Evolutionary conservation across 108 stramenopile species (phyloP), one percentile per base, ranked within the genome.

Genomic region (Pseudonitzschia delicatissima): DNA sequence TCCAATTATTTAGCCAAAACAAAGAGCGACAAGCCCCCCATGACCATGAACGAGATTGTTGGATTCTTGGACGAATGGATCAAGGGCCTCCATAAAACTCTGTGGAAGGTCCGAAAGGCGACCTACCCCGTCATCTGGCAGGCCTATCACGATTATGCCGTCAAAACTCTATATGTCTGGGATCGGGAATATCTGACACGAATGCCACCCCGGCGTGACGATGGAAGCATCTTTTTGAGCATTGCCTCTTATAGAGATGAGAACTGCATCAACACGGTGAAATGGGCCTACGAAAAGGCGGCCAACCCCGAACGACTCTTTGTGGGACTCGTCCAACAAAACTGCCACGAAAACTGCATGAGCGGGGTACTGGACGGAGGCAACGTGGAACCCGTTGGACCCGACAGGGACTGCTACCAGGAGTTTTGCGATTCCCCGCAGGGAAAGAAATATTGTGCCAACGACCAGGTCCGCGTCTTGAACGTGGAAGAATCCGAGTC

Each of bases 221-320:
- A 94, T 65, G 88, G 77, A 3, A 77, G 71, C 55, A 82, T 96
- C 27, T 98, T 93, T 73, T 58, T 98, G 34, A 86, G 87, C 60
- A 57, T 98, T 8, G 95, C 94, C n/a, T 94, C 79, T 59, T 97
- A 95, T 78, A 82, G 96, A 12, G 96, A 98, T 73, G 92, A 94
- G 62, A 88, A 87, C 68, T 98, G 98, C 71, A 76, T 90, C 28
- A 86, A 87, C 34, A 97, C 96, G 8, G 47, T 98, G 23, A 79
- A 84, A 13, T 74, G 83, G 36, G 92, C 93, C 45, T 98, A 84
- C 76, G 71, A 51, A 18, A 96, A 96, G 59, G 93, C 94, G 17
- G 79, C 83, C 53, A 66, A 88, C 74, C 96, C 98, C 28, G 91
- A 97, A 45, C 74, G 82, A 37, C 70, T 97, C 20, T 95, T 88